A percentile compares a stretch with the other conserved stretches of the same genome.
phyloP scores from a whole-genome alignment of 176 grass and related monocot genomes.

The Pharus latifolius region DNA sequence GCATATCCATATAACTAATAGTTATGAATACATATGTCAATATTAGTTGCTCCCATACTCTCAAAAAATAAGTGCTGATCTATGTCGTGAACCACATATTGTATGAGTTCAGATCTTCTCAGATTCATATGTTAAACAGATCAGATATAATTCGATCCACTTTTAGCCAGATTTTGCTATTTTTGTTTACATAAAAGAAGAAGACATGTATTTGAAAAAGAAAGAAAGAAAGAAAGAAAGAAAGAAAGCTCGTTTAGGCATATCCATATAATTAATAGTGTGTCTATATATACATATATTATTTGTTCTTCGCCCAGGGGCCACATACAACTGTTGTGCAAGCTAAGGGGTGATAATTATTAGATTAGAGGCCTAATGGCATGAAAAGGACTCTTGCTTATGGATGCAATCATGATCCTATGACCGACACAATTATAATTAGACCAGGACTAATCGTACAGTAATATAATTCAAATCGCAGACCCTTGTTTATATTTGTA shows the following conservation, averaged over 20 bases:
- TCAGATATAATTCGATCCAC: too few species aligned
- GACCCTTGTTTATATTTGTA: not conserved
- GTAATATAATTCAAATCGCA: conserved; percentile 1
- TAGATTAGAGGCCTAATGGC: not conserved
- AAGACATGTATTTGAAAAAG: conserved; percentile 3
- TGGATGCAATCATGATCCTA: conserved; percentile 20
- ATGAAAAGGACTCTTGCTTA: conserved; percentile 13
- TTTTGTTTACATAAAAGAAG: too few species aligned
- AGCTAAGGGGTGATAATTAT: not conserved
- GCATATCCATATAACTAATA: too few species aligned
- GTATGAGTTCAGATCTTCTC: too few species aligned
- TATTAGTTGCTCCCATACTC: too few species aligned
- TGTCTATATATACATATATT: not conserved
- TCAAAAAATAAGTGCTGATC: too few species aligned
- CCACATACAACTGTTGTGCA: not conserved
- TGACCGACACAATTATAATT: conserved; percentile 1
- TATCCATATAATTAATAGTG: not conserved
- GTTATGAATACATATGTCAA: too few species aligned
- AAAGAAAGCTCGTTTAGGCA: not conserved
- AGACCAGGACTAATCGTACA: conserved; percentile 4
- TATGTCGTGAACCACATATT: too few species aligned
- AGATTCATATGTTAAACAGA: too few species aligned
- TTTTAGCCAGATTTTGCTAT: too few species aligned
- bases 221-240: not conserved
- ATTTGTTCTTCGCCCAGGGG: not conserved